Base-by-base conservation (phyloP, 108 stramenopile genomes). In the Cylindrotheca closterium region DNA sequence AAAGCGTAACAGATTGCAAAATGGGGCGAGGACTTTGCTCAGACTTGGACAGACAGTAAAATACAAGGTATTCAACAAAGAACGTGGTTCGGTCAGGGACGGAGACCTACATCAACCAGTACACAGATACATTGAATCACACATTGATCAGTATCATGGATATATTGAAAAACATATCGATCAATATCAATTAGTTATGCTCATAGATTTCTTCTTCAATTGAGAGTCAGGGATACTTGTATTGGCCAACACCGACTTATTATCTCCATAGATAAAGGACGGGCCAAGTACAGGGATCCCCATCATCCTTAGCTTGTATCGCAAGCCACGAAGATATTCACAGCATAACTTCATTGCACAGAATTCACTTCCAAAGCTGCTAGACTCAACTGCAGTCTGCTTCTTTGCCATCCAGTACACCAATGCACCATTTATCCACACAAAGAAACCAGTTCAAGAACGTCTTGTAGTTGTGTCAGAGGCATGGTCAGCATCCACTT, bases 251-350 rank as follows among this genome's bases (percentile, higher is more conserved):
- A 76, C 77, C 12, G 76, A 68, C 68, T 48, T 67, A 37, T 79
- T 83, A 31, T 87, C 82, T 27, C 77, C 62, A 29, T 48, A 70
- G 0, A 79, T 32, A 22, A 52, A 42, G 0, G 67, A 17, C 15
- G 79, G 55, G 30, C 65, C 81, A 1, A 59, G 58, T n/a, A 79
- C 51, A 17, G 65, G 67, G 2, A 82, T 70, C 1, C 81, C 79
- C 81, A 82, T 78, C 67, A 80, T 80, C 8, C 79, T 33, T 19
- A 81, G 52, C 63, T 83, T 79, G 65, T 83, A 83, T 55, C 81
- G 42, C 25, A 86, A 28, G 7, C 75, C 80, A 51, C 65, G 7
- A 23, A 79, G 25, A 21, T 47, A n/a, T n/a, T n/a, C n/a, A n/a
- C n/a, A n/a, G n/a, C n/a, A n/a, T n/a, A n/a, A n/a, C n/a, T n/a